phyloP scores from a whole-genome alignment of 2,329 filamentous ascomycete species.

The Claviceps africana region DNA sequence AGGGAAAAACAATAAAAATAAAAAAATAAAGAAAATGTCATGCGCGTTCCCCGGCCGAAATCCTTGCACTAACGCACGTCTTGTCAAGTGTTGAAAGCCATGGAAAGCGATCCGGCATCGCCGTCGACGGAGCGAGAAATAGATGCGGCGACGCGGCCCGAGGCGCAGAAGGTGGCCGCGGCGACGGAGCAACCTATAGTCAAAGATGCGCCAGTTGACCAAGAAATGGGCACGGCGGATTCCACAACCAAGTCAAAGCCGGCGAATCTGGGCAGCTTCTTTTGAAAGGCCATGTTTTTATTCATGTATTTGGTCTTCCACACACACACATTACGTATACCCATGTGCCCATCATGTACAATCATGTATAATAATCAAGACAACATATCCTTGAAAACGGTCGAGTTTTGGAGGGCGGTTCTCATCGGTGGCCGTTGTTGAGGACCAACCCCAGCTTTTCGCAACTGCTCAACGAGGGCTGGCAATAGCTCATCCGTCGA shows the following conservation, averaged over 20 bases:
- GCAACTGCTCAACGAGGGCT: conserved; percentile 37
- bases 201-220: conserved; percentile 5
- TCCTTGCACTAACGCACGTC: conserved; percentile 5
- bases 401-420: not conserved
- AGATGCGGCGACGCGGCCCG: conserved; percentile 2
- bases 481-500: conserved; percentile 45
- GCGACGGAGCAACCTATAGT: conserved; percentile 2
- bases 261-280: conserved; percentile 33
- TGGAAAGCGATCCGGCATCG: conserved; percentile 47
- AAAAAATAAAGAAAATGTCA: too few species aligned
- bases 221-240: conserved; percentile 7
- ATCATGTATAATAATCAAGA: conserved; percentile 26
- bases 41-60: too few species aligned
- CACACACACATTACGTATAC: conserved; percentile 8
- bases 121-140: conserved; percentile 22
- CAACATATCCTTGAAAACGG: conserved; percentile 45
- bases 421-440: not conserved
- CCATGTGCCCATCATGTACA: too few species aligned
- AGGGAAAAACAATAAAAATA: too few species aligned
- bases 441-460: conserved; percentile 10
- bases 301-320: conserved; percentile 5
- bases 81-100: conserved; percentile 47
- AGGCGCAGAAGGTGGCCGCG: conserved; percentile 1
- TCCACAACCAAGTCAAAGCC: conserved; percentile 14
- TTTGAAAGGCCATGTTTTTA: conserved; percentile 28